Evolutionary conservation across 2,329 filamentous ascomycete species (phyloP).

Genomic region (Pestalotiopsis sp.): DNA sequence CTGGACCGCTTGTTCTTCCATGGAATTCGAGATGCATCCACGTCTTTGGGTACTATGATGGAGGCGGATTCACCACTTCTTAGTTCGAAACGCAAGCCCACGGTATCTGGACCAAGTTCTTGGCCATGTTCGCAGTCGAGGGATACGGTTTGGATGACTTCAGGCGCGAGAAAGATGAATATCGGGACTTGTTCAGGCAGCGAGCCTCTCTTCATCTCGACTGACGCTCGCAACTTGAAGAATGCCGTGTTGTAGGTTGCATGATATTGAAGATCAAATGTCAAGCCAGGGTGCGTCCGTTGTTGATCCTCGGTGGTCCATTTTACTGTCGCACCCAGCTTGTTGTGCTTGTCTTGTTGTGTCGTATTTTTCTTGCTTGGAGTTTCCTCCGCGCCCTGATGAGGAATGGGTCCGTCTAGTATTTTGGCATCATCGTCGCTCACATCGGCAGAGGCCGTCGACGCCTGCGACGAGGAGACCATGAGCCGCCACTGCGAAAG

Average conservation of each 20-base stretch:
- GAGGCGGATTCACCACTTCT: not conserved
- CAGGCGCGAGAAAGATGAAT: constrained; percentile 2
- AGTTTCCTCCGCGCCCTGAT: not conserved
- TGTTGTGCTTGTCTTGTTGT: constrained; percentile 4
- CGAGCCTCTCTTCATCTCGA: not conserved
- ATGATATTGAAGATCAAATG: constrained; percentile 8
- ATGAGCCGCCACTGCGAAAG: constrained; percentile 1
- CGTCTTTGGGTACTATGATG: not conserved
- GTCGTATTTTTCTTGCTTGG: not conserved
- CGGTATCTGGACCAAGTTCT: constrained; percentile 4
- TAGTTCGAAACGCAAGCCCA: not conserved
- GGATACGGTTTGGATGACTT: not conserved
- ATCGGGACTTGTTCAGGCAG: not conserved
- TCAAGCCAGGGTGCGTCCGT: not conserved
- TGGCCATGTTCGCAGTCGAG: not conserved
- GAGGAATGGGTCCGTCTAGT: not conserved
- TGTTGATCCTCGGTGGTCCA: not conserved
- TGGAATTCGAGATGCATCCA: not conserved
- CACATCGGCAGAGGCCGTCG: constrained; percentile 9
- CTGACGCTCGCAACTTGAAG: constrained; percentile 3
- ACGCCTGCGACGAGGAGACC: constrained; percentile 11
- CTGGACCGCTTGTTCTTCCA: not conserved
- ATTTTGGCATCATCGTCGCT: constrained; percentile 5
- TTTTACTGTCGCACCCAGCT: not conserved
- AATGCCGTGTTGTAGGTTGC: constrained; percentile 2